phyloP scores from a whole-genome alignment of 192 early-diverging fungal genomes.

The Chytriomyces sp. region DNA sequence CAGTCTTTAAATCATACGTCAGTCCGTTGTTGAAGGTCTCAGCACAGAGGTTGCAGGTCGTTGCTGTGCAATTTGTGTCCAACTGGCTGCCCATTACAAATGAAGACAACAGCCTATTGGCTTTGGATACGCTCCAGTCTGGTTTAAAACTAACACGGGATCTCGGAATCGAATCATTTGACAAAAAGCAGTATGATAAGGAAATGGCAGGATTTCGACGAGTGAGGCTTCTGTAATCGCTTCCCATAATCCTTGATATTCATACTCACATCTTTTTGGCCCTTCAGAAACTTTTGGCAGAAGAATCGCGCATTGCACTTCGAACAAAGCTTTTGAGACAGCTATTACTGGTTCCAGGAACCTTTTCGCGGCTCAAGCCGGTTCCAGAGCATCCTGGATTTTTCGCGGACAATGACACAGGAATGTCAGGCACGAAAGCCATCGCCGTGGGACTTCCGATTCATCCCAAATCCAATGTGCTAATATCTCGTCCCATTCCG shows the following conservation, averaged over 20 bases:
- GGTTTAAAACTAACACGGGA: conserved; percentile 47
- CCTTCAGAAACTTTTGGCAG: conserved; percentile 37
- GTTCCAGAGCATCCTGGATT: conserved; percentile 58
- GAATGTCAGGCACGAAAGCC: conserved; percentile 55
- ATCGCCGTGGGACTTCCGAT: conserved; percentile 60
- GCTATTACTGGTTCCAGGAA: conserved; percentile 56
- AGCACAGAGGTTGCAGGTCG: conserved; percentile 47
- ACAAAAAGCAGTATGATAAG: conserved; percentile 38
- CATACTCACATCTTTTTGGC: neutral
- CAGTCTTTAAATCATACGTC: conserved; percentile 57
- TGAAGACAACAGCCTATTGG: conserved; percentile 55
- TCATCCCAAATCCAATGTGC: conserved; percentile 60
- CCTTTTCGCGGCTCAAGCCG: conserved; percentile 49
- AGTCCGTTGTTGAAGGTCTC: conserved; percentile 52
- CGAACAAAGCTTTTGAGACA: conserved; percentile 55
- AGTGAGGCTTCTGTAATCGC: conserved; percentile 28
- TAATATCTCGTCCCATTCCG: conserved; percentile 56
- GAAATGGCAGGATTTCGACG: conserved; percentile 41
- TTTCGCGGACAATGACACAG: conserved; percentile 54
- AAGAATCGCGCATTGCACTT: conserved; percentile 55
- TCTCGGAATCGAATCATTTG: conserved; percentile 44
- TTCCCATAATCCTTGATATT: neutral
- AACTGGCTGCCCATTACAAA: conserved; percentile 63
- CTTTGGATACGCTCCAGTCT: conserved; percentile 48
- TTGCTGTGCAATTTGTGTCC: conserved; percentile 60